Evolutionary conservation across 345 rosid species (phyloP).

Genomic region (Aquilaria sinensis): DNA sequence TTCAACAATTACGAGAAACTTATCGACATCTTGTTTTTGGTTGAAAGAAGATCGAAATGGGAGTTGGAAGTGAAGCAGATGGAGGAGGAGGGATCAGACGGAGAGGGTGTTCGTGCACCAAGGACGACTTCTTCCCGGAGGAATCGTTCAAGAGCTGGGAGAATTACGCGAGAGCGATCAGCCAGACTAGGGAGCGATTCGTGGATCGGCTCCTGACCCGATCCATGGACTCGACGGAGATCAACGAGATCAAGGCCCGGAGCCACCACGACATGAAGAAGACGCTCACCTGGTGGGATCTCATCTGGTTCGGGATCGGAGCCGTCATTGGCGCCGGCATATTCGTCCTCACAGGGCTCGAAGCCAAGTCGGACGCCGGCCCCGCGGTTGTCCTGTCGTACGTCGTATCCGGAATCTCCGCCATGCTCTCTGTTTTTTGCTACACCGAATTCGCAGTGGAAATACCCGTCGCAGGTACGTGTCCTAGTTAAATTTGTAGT

Average conservation of each 20-base stretch:
- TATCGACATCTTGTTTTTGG: too few relatives aligned
- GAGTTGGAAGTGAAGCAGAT: not conserved
- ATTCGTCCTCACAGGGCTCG: conserved; percentile 80
- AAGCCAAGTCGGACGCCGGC: conserved; percentile 48
- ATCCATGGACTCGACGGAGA: conserved; percentile 65
- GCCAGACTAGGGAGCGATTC: conserved; percentile 53
- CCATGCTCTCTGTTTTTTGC: conserved; percentile 93
- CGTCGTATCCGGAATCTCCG: conserved; percentile 76
- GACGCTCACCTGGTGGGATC: conserved; percentile 87
- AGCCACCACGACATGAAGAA: conserved; percentile 90
- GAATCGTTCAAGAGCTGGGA: conserved; percentile 67
- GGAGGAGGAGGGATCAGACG: conserved; percentile 35
- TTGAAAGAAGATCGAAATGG: not conserved
- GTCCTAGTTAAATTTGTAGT: too few relatives aligned
- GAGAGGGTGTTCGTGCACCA: conserved; percentile 69
- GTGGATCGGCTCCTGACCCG: conserved; percentile 56
- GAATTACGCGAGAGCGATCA: conserved; percentile 53
- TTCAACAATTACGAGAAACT: too few relatives aligned
- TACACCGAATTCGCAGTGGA: conserved; percentile 98
- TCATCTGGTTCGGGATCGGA: conserved; percentile 92
- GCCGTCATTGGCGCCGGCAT: conserved; percentile 90
- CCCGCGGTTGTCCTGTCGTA: conserved; percentile 89
- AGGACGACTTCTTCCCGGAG: conserved; percentile 75
- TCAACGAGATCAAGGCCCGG: conserved; percentile 66
- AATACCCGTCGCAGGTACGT: conserved; percentile 80